phyloP scores from a whole-genome alignment of 495 filamentous ascomycete genomes.

The Geoglossum glabrum region DNA sequence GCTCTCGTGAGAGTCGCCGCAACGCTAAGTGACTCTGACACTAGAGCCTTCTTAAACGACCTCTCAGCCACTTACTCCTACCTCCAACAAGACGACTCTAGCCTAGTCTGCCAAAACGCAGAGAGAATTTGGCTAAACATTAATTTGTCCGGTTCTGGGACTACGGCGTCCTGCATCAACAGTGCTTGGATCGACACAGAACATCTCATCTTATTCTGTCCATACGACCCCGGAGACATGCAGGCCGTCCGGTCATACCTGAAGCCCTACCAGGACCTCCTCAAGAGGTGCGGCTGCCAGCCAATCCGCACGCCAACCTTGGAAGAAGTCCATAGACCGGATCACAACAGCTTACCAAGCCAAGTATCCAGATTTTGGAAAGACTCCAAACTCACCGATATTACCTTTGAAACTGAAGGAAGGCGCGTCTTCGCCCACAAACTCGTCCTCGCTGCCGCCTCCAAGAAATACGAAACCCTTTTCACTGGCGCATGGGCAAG shows the following conservation, averaged over 20 bases:
- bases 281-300: not conserved
- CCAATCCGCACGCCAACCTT: not conserved
- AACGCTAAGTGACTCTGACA: not conserved
- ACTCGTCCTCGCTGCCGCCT: conserved; percentile 11
- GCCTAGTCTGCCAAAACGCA: not conserved
- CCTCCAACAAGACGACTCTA: not conserved
- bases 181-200: not conserved
- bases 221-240: not conserved
- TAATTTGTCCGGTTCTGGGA: not conserved
- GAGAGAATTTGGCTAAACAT: not conserved
- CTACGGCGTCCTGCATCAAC: not conserved
- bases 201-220: not conserved
- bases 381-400: conserved; percentile 10
- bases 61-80: not conserved
- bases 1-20: not conserved
- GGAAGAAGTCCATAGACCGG: not conserved
- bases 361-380: conserved; percentile 5
- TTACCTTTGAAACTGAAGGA: conserved; percentile 12
- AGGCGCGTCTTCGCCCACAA: conserved; percentile 11
- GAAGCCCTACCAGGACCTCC: not conserved
- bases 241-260: not conserved
- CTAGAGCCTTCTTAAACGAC: not conserved
- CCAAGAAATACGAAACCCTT: conserved; percentile 11
- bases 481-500: conserved; percentile 9
- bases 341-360: no score